These are phyloP conservation scores for Capillidium heterosporum DNA, from an alignment of 371 early-diverging fungal genomes.

Conservation along the genomic window DNA sequence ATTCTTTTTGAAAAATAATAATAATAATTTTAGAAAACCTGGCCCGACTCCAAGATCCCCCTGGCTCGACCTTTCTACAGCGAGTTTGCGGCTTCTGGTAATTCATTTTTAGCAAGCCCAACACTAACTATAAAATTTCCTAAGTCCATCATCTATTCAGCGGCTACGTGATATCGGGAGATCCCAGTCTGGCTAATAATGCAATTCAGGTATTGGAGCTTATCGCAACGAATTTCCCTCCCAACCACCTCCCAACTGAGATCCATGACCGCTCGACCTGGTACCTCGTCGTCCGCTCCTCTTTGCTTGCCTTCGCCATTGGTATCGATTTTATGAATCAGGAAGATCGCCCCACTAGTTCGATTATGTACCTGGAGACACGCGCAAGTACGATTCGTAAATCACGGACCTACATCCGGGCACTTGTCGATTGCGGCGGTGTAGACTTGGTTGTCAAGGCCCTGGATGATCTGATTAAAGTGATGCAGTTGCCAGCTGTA, in stretches of 20 bases:
- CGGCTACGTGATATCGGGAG: too few relatives aligned
- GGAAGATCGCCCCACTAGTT: too few relatives aligned
- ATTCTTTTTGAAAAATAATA: too few relatives aligned
- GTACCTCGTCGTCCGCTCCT: not conserved
- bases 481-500: not conserved
- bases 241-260: not conserved
- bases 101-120: not conserved
- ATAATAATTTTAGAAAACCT: too few relatives aligned
- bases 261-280: not conserved
- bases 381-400: not conserved
- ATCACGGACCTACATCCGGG: not conserved
- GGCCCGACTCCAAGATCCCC: not conserved
- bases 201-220: not conserved
- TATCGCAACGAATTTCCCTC: not conserved
- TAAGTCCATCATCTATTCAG: too few relatives aligned
- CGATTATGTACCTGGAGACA: not conserved
- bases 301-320: not conserved
- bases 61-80: not conserved
- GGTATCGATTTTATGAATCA: not conserved
- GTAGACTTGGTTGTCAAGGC: not conserved
- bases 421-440: not conserved
- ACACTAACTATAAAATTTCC: not conserved
- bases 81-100: not conserved
- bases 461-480: not conserved
- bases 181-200: too few relatives aligned